Percentiles rank a stretch among this genome's conserved stretches.
These are phyloP conservation scores for Arbutus unedo DNA, from an alignment of 148 eudicot genomes.

Conservation along the genomic window DNA sequence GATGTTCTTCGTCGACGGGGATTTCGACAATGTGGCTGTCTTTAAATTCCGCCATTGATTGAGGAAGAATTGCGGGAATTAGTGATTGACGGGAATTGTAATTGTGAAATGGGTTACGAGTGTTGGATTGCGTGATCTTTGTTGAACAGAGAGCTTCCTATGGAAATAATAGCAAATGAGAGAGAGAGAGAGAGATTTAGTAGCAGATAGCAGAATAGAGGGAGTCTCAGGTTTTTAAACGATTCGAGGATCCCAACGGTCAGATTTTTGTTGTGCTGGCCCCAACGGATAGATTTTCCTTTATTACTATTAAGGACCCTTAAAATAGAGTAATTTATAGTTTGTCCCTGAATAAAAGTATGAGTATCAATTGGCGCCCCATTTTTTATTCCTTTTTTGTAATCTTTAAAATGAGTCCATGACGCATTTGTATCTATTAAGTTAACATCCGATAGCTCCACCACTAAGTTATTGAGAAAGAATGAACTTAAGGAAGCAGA, in stretches of 20 bases:
- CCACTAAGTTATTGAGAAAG: too few species aligned
- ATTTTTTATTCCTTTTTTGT: too few species aligned
- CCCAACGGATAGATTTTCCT: slow-evolving; percentile 5
- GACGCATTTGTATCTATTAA: too few species aligned
- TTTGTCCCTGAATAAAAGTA: neutral
- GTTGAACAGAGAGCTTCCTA: neutral
- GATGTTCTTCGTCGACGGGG: slow-evolving; percentile 46
- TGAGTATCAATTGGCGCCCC: too few species aligned
- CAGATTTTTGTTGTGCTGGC: slow-evolving; percentile 7
- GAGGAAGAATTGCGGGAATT: neutral
- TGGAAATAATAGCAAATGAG: neutral
- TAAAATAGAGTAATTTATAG: neutral
- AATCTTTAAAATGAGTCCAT: too few species aligned
- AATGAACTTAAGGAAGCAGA: too few species aligned
- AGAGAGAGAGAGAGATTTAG: neutral
- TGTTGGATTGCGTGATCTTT: neutral
- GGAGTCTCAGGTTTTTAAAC: neutral
- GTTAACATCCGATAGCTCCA: too few species aligned
- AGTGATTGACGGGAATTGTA: neutral
- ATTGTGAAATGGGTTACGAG: neutral
- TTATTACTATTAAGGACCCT: neutral
- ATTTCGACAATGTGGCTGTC: slow-evolving; percentile 68
- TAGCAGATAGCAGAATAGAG: neutral
- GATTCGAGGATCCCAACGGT: neutral
- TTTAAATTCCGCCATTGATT: slow-evolving; percentile 42